A percentile compares a stretch with the other conserved stretches of the same genome.
phyloP scores from a whole-genome alignment of 192 early-diverging fungal genomes.

The Blastocladiella britannica region DNA sequence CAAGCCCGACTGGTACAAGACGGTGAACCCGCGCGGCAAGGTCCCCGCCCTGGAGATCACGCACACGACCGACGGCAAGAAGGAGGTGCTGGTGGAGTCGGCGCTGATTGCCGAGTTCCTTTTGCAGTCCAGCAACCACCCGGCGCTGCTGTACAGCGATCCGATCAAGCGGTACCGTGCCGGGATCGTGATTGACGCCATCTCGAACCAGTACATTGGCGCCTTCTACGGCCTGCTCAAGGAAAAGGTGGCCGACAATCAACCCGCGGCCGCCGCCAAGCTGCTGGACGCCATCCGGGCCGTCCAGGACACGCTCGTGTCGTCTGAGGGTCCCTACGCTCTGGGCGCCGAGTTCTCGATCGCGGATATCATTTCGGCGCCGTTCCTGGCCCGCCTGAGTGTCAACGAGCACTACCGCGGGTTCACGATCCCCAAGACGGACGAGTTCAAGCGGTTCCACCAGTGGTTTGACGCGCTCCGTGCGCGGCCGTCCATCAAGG shows the following conservation, averaged over 20 bases:
- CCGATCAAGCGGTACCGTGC: slow-evolving; percentile 18
- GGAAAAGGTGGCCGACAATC: slow-evolving; percentile 5
- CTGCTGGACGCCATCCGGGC: slow-evolving; percentile 12
- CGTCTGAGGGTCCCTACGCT: slow-evolving; percentile 20
- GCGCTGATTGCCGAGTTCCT: slow-evolving; percentile 44
- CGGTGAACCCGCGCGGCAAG: slow-evolving; percentile 45
- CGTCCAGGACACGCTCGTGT: slow-evolving; percentile 11
- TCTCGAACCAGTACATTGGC: slow-evolving; percentile 8
- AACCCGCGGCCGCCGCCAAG: slow-evolving; percentile 10
- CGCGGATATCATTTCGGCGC: slow-evolving; percentile 23
- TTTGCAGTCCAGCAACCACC: not conserved
- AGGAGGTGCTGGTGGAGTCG: slow-evolving; percentile 42
- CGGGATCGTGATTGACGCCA: slow-evolving; percentile 23
- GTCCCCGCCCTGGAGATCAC: slow-evolving; percentile 37
- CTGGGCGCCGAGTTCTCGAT: slow-evolving; percentile 21
- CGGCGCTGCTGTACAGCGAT: too few species aligned
- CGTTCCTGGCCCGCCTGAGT: slow-evolving; percentile 13
- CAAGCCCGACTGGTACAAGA: slow-evolving; percentile 39
- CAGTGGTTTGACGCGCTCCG: slow-evolving; percentile 13
- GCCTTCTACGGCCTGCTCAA: slow-evolving; percentile 9
- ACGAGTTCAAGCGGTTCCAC: slow-evolving; percentile 12
- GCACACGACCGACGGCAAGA: slow-evolving; percentile 15
- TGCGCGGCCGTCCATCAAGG: slow-evolving; percentile 6
- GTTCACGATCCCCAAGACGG: not conserved
- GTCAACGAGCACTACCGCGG: not conserved